A percentile compares a stretch with the other conserved stretches of the same genome.
Conservation (phyloP, 352 stramenopile species). For the Globisporangium iwayamae region DNA sequence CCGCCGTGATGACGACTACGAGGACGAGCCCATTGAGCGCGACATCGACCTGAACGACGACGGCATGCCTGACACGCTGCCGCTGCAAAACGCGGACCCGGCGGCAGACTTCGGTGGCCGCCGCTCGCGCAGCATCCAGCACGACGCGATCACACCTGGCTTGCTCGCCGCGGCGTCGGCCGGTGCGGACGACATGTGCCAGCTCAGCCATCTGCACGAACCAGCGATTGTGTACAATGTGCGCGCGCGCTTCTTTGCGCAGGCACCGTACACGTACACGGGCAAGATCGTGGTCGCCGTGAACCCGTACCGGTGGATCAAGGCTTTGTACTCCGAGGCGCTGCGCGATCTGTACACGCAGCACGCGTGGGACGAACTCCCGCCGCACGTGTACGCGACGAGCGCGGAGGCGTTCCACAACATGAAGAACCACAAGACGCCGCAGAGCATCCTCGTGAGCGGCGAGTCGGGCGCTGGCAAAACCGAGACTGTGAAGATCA, state of each 20-base stretch:
- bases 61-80: constrained; percentile 72
- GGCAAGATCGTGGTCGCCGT: constrained; percentile 96
- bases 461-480: constrained; percentile 89
- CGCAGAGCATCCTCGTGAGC: constrained; percentile 86
- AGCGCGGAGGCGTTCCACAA: constrained; percentile 80
- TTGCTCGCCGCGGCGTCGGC: constrained; percentile 24
- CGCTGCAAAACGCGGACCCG: constrained; percentile 58
- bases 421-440: constrained; percentile 68
- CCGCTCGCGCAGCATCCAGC: constrained; percentile 15
- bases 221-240: constrained; percentile 93
- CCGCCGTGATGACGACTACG: constrained; percentile 22
- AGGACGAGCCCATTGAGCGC: constrained; percentile 33
- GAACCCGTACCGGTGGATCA: constrained; percentile 94
- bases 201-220: constrained; percentile 86
- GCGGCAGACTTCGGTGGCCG: neutral
- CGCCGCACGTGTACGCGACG: constrained; percentile 89
- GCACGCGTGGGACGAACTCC: constrained; percentile 58
- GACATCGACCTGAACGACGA: constrained; percentile 66
- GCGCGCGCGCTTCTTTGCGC: constrained; percentile 74
- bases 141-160: constrained; percentile 20
- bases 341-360: constrained; percentile 70
- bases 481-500: constrained; percentile 95
- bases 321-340: constrained; percentile 79
- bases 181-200: constrained; percentile 82
- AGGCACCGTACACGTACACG: constrained; percentile 95